Evolutionary conservation across 805 yeast genomes (phyloP).

Genomic region (Schwanniomyces pseudopolymorphus): DNA sequence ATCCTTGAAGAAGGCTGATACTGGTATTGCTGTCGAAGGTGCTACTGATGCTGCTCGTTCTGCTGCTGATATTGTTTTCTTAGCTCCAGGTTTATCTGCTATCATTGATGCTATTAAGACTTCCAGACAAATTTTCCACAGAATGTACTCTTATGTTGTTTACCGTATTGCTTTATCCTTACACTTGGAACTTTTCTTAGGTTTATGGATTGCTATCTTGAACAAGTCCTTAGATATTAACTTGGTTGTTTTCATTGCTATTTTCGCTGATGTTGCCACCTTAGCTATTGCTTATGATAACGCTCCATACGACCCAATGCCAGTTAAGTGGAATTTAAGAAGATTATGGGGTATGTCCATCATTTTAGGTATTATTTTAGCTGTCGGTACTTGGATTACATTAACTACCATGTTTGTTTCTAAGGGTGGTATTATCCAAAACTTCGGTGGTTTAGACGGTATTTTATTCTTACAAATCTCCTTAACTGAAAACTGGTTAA

Average conservation of each 20-base stretch:
- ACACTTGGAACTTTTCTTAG: conserved; percentile 92
- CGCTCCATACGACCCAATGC: conserved; percentile 90
- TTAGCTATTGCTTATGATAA: conserved; percentile 96
- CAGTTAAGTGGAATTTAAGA: conserved; percentile 96
- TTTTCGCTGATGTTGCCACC: conserved; percentile 96
- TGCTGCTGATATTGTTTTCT: conserved; percentile 92
- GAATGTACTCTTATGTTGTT: conserved; percentile 97
- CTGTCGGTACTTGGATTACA: conserved; percentile 92
- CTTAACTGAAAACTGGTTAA: conserved; percentile 95
- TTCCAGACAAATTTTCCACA: conserved; percentile 96
- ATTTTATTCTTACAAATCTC: conserved; percentile 91
- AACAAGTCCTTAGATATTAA: conserved; percentile 84
- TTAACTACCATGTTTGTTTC: conserved; percentile 89
- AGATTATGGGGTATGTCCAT: conserved; percentile 97
- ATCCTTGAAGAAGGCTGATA: conserved; percentile 87
- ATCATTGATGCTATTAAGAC: conserved; percentile 91
- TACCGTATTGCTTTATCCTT: conserved; percentile 96
- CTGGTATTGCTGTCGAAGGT: conserved; percentile 98
- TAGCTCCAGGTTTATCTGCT: conserved; percentile 94
- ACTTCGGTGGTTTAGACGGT: conserved; percentile 94
- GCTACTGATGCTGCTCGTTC: conserved; percentile 97
- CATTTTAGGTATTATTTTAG: conserved; percentile 80
- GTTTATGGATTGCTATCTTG: conserved; percentile 95
- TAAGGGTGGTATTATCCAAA: conserved; percentile 92
- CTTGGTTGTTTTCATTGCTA: conserved; percentile 93